phyloP scores from a whole-genome alignment of 495 filamentous ascomycete species.

The Thozetella sp. region DNA sequence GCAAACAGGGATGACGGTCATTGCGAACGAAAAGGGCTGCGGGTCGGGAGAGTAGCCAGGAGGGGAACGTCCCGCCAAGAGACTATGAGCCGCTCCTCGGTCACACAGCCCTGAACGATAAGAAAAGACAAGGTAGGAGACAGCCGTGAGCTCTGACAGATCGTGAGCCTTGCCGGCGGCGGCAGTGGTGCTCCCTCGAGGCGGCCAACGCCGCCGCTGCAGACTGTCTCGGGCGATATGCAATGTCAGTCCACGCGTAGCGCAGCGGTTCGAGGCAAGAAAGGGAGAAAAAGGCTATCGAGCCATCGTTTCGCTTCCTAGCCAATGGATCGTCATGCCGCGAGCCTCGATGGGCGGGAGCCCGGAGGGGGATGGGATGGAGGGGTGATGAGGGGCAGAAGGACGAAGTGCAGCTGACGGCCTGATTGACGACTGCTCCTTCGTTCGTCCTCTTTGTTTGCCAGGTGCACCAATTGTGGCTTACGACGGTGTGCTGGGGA shows the following conservation, averaged over 20 bases:
- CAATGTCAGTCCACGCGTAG: background rate
- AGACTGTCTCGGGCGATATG: too few relatives aligned
- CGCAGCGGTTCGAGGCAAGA: background rate
- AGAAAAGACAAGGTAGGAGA: background rate
- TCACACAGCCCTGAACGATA: too few relatives aligned
- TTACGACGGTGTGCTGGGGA: too few relatives aligned
- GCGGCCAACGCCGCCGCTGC: background rate
- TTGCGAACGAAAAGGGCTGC: too few relatives aligned
- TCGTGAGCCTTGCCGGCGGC: background rate
- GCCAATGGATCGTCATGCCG: background rate
- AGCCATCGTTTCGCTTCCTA: background rate
- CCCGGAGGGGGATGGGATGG: background rate
- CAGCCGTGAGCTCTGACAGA: background rate
- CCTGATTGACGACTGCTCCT: too few relatives aligned
- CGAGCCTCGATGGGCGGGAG: background rate
- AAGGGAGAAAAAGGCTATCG: too few relatives aligned
- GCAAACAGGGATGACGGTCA: background rate
- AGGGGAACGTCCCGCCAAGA: too few relatives aligned
- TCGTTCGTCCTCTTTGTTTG: too few relatives aligned
- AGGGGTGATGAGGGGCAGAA: background rate
- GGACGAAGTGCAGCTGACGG: background rate
- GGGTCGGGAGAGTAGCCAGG: too few relatives aligned
- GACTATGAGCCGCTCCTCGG: too few relatives aligned
- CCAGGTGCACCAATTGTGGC: too few relatives aligned
- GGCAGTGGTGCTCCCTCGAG: background rate